phyloP scores from a whole-genome alignment of 805 yeast genomes.

The Komagataella populi region DNA sequence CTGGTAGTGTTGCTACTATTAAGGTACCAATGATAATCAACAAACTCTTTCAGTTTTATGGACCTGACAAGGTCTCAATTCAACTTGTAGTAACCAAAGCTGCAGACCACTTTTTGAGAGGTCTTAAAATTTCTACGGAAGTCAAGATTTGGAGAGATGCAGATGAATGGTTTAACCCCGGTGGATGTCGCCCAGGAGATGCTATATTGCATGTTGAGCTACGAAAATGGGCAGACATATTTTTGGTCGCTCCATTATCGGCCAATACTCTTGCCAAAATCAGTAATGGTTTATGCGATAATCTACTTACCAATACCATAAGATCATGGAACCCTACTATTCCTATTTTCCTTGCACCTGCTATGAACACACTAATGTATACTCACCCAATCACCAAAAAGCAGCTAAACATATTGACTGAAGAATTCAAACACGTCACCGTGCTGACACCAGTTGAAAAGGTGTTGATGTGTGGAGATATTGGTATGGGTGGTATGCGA shows the following conservation, averaged over 20 bases:
- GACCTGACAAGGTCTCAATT: slow-evolving; percentile 59
- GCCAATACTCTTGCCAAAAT: slow-evolving; percentile 89
- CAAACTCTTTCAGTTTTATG: slow-evolving; percentile 70
- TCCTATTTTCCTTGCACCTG: slow-evolving; percentile 86
- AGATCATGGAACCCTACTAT: slow-evolving; percentile 92
- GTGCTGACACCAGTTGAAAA: slow-evolving; percentile 91
- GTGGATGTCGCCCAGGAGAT: slow-evolving; percentile 63
- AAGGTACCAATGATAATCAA: slow-evolving; percentile 85
- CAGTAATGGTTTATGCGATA: slow-evolving; percentile 85
- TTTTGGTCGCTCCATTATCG: slow-evolving; percentile 86
- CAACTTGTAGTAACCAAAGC: slow-evolving; percentile 78
- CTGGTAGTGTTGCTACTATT: slow-evolving; percentile 95
- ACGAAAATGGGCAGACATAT: slow-evolving; percentile 92
- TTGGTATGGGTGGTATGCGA: slow-evolving; percentile 99
- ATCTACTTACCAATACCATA: slow-evolving; percentile 76
- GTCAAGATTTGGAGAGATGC: slow-evolving; percentile 85
- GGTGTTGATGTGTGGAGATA: slow-evolving; percentile 90
- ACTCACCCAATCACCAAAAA: slow-evolving; percentile 79
- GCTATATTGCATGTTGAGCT: slow-evolving; percentile 92
- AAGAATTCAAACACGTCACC: slow-evolving; percentile 93
- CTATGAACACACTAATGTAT: slow-evolving; percentile 90
- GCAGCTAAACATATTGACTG: slow-evolving; percentile 62
- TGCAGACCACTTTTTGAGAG: slow-evolving; percentile 67
- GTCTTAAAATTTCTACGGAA: slow-evolving; percentile 41
- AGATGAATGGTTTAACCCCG: slow-evolving; percentile 68